These are phyloP conservation scores for Sporothrix pallida DNA, from an alignment of 2,329 filamentous ascomycete genomes.

Conservation along the genomic window DNA sequence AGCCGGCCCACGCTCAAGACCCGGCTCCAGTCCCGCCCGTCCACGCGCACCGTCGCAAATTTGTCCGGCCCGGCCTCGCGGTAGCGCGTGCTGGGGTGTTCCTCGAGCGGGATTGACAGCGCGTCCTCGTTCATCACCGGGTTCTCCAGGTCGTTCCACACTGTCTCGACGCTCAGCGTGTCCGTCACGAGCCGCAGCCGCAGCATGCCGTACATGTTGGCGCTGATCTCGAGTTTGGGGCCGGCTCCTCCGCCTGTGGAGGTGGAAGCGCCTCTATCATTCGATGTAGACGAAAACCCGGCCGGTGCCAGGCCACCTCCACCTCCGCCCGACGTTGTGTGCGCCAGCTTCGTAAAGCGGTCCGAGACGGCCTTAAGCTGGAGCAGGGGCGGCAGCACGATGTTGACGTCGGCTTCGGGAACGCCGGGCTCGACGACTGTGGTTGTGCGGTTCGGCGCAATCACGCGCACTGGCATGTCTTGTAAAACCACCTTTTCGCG, in stretches of 20 bases:
- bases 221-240: constrained; percentile 81
- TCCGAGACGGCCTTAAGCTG: constrained; percentile 95
- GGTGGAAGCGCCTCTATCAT: constrained; percentile 18
- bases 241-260: constrained; percentile 32
- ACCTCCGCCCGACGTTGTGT: constrained; percentile 49
- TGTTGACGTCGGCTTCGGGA: constrained; percentile 91
- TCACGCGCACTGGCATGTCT: constrained; percentile 91
- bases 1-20: constrained; percentile 92
- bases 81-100: constrained; percentile 83
- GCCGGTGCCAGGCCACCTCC: constrained; percentile 34
- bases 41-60: constrained; percentile 89
- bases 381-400: constrained; percentile 82
- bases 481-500: constrained; percentile 93
- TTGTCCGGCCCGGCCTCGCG: constrained; percentile 75
- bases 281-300: background rate
- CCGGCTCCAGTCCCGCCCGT: constrained; percentile 91
- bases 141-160: constrained; percentile 86
- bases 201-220: constrained; percentile 92
- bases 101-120: constrained; percentile 71
- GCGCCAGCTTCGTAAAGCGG: constrained; percentile 86
- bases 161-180: constrained; percentile 79
- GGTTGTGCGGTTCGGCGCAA: constrained; percentile 85
- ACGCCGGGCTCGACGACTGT: constrained; percentile 85
- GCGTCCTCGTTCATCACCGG: constrained; percentile 83
- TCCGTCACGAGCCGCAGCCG: constrained; percentile 82